Evolutionary conservation across 23 red algal species (phyloP).

Genomic region (Agarophyton chilense): DNA sequence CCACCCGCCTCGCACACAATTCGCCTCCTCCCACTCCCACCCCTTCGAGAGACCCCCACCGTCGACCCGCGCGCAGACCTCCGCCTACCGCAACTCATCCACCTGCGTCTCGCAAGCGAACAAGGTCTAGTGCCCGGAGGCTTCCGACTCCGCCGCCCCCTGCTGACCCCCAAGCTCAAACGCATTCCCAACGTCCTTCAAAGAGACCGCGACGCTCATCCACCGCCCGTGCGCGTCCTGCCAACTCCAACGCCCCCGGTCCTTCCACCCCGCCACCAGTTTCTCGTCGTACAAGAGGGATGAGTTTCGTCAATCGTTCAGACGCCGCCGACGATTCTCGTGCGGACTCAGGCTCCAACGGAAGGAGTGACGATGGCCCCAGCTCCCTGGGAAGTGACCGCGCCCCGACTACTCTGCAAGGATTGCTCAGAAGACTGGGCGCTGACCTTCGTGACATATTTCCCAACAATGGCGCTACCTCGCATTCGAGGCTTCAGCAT

Average conservation of each 20-base stretch:
- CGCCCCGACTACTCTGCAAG: conserved; percentile 51
- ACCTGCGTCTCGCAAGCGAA: conserved; percentile 5
- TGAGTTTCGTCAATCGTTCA: conserved; percentile 24
- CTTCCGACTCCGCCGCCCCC: neutral
- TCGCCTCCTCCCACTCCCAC: neutral
- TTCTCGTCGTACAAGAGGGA: conserved; percentile 32
- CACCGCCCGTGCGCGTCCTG: conserved; percentile 1
- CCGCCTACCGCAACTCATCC: neutral
- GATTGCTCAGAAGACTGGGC: conserved; percentile 57
- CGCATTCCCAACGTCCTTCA: neutral
- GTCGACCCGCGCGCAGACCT: neutral
- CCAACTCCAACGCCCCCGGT: neutral
- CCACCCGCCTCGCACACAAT: neutral
- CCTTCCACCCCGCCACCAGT: conserved; percentile 10
- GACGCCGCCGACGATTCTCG: conserved; percentile 32
- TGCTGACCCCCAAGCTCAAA: neutral
- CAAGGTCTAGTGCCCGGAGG: conserved; percentile 14
- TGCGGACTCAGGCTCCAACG: conserved; percentile 23
- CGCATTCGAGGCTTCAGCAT: conserved; percentile 65
- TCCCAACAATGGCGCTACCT: conserved; percentile 46
- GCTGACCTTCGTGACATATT: conserved; percentile 84
- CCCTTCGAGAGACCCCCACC: neutral
- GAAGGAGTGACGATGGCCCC: conserved; percentile 32
- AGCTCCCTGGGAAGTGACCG: conserved; percentile 30
- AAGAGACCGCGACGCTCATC: conserved; percentile 26